Evolutionary conservation across 805 yeast genomes (phyloP).

Genomic region (Candida nonsorbophila): DNA sequence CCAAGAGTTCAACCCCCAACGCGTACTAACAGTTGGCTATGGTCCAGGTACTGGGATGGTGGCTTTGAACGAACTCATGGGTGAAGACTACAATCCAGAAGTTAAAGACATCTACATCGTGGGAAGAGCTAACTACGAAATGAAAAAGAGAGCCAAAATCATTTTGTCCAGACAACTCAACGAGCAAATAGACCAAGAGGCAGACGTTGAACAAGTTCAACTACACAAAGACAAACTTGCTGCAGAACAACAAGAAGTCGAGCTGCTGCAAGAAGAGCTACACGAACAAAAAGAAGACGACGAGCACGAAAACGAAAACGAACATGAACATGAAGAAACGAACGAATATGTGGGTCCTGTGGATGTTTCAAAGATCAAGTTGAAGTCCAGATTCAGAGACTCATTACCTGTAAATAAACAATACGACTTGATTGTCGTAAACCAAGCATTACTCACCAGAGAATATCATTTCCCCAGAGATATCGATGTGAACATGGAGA

Average conservation of each 20-base stretch:
- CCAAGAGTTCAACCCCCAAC: constrained; percentile 53
- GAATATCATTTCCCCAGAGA: constrained; percentile 62
- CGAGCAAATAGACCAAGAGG: constrained; percentile 23
- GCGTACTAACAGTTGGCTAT: constrained; percentile 72
- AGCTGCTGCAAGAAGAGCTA: not conserved
- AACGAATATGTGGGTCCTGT: constrained; percentile 40
- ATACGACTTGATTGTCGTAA: constrained; percentile 80
- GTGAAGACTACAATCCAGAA: constrained; percentile 53
- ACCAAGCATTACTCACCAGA: constrained; percentile 67
- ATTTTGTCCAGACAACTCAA: constrained; percentile 63
- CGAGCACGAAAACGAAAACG: constrained; percentile 3
- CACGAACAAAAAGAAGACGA: constrained; percentile 2
- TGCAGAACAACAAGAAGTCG: constrained; percentile 7
- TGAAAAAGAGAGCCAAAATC: constrained; percentile 78
- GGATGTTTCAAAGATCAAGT: constrained; percentile 49
- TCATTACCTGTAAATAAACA: constrained; percentile 46
- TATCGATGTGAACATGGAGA: constrained; percentile 62
- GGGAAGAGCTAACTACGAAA: constrained; percentile 52
- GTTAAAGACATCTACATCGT: constrained; percentile 67
- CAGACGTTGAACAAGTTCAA: constrained; percentile 11
- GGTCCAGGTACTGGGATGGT: constrained; percentile 94
- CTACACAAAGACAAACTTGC: constrained; percentile 2
- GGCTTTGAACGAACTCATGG: constrained; percentile 81
- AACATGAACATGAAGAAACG: constrained; percentile 3
- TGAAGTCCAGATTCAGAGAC: constrained; percentile 52